Evolutionary conservation across 495 filamentous ascomycete genomes (phyloP).

Genomic region (Monascus purpureus): DNA sequence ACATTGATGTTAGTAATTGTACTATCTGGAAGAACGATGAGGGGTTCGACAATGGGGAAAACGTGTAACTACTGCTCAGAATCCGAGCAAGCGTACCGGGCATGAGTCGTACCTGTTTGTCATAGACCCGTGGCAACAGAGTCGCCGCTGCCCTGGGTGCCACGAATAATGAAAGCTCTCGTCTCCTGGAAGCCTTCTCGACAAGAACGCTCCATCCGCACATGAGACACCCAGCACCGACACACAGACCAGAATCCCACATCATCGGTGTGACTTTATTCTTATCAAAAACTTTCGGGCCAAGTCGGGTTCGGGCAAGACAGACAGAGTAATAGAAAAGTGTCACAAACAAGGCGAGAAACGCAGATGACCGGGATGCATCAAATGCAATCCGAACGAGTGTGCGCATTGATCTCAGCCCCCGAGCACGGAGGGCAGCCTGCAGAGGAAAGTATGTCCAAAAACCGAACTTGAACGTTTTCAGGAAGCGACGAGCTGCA

Average conservation of each 20-base stretch:
- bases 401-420: slow-evolving; percentile 26
- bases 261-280: slow-evolving; percentile 39
- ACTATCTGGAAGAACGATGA: not conserved
- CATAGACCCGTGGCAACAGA: slow-evolving; percentile 61
- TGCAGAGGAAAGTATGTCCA: slow-evolving; percentile 73
- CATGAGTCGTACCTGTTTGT: slow-evolving; percentile 38
- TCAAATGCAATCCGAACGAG: slow-evolving; percentile 39
- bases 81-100: slow-evolving; percentile 2
- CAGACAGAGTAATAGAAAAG: slow-evolving; percentile 87
- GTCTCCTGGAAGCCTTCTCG: slow-evolving; percentile 52
- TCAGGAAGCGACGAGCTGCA: slow-evolving; percentile 52
- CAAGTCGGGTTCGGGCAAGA: slow-evolving; percentile 64
- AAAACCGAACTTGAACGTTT: slow-evolving; percentile 62
- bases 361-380: slow-evolving; percentile 61
- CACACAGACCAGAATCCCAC: slow-evolving; percentile 59
- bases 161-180: slow-evolving; percentile 77
- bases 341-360: slow-evolving; percentile 68
- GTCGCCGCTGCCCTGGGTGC: slow-evolving; percentile 70
- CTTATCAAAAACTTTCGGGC: slow-evolving; percentile 49
- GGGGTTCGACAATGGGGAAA: slow-evolving; percentile 4
- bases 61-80: no score
- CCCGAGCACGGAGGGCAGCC: slow-evolving; percentile 46
- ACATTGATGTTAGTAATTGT: slow-evolving; percentile 11
- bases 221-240: slow-evolving; percentile 58
- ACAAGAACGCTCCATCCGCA: slow-evolving; percentile 80